phyloP scores from a whole-genome alignment of 2,329 filamentous ascomycete genomes.

The Simplicillium sp. region DNA sequence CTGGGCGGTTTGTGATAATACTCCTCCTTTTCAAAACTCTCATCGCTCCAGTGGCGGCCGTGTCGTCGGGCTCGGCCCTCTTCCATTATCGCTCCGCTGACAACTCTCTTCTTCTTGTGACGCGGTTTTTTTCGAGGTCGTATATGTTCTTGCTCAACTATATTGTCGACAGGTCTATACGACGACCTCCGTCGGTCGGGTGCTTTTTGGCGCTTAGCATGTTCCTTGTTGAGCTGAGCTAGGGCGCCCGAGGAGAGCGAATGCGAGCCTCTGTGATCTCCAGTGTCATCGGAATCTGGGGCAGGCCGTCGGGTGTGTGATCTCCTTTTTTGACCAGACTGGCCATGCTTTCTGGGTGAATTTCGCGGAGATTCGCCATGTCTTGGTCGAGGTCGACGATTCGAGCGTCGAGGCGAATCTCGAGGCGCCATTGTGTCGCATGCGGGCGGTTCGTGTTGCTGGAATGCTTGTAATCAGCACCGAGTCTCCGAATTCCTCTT shows the following conservation, averaged over 20 bases:
- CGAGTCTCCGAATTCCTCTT: background rate
- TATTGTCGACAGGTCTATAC: constrained; percentile 6
- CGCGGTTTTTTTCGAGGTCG: constrained; percentile 25
- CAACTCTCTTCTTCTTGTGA: constrained; percentile 49
- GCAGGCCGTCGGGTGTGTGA: constrained; percentile 21
- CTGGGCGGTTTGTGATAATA: constrained; percentile 30
- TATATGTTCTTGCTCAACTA: constrained; percentile 10
- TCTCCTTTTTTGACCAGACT: constrained; percentile 23
- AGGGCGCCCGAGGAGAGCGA: constrained; percentile 45
- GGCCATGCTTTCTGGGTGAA: constrained; percentile 4
- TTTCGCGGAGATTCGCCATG: constrained; percentile 19
- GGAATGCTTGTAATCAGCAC: constrained; percentile 12
- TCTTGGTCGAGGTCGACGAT: constrained; percentile 17
- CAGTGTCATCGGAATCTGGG: constrained; percentile 23
- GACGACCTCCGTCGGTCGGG: constrained; percentile 24
- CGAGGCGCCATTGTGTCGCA: constrained; percentile 22
- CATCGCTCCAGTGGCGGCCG: constrained; percentile 25
- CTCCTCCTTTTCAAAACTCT: constrained; percentile 41
- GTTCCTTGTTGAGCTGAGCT: constrained; percentile 54
- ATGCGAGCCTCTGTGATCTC: constrained; percentile 13
- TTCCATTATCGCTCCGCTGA: constrained; percentile 61
- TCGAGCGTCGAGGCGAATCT: constrained; percentile 21
- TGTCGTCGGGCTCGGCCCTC: constrained; percentile 42
- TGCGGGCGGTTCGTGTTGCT: constrained; percentile 8
- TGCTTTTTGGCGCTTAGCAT: constrained; percentile 37